Conservation (phyloP, 306 rosid genomes). For the Sophora flavescens region DNA sequence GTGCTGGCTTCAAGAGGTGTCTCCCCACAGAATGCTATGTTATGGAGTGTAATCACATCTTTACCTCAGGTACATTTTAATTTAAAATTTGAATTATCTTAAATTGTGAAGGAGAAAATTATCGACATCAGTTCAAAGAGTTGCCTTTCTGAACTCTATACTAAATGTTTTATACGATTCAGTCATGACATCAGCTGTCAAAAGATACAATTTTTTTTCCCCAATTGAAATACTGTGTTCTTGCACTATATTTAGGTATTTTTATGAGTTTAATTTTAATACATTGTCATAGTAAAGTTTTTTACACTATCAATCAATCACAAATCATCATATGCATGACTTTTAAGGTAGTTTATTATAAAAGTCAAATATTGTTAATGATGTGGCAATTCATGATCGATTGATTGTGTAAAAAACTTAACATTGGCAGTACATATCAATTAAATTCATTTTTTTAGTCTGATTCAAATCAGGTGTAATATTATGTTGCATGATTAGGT, state of each 20-base stretch:
- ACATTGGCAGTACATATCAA: no score
- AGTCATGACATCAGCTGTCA: background rate
- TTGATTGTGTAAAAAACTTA: no score
- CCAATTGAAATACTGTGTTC: constrained; percentile 3
- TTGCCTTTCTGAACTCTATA: constrained; percentile 6
- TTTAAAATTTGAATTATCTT: constrained; percentile 38
- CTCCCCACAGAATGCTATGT: constrained; percentile 97
- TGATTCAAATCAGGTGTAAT: constrained; percentile 25
- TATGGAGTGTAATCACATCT: constrained; percentile 98
- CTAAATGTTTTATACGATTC: constrained; percentile 10
- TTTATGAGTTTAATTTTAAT: no score
- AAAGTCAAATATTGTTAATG: no score
- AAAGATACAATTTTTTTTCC: background rate
- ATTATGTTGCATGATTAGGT: constrained; percentile 25
- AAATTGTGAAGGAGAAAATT: constrained; percentile 28
- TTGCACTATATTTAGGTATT: constrained; percentile 15
- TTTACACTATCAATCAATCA: no score
- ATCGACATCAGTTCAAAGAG: constrained; percentile 30
- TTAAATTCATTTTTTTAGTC: background rate
- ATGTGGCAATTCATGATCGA: no score
- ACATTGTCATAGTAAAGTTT: no score
- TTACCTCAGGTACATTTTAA: constrained; percentile 83
- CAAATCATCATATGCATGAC: no score
- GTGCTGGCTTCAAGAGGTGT: constrained; percentile 98
- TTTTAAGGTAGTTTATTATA: no score